These are phyloP conservation scores for Nannochloris sp. DNA, from an alignment of 139 green algal species.

Conservation along the genomic window DNA sequence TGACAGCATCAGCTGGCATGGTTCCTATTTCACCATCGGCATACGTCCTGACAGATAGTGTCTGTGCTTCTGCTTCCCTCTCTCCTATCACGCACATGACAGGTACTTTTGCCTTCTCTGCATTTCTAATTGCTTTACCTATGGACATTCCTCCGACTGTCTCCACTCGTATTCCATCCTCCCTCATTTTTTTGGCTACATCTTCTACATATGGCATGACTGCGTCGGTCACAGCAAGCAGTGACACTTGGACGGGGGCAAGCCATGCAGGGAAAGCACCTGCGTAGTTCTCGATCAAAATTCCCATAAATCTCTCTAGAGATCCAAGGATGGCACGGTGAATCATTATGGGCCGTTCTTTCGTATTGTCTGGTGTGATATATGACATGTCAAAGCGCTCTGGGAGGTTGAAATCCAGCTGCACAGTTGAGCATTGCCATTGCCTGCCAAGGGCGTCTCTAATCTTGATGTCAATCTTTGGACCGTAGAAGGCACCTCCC, in stretches of 20 bases:
- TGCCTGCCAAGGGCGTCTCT: constrained; percentile 82
- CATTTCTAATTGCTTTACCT: constrained; percentile 61
- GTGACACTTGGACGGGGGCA: constrained; percentile 71
- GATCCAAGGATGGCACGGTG: constrained; percentile 92
- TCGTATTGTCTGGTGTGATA: constrained; percentile 48
- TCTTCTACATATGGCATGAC: constrained; percentile 51
- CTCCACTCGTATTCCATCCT: constrained; percentile 51
- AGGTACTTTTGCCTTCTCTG: constrained; percentile 74
- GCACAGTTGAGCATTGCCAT: constrained; percentile 98
- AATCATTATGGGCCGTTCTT: constrained; percentile 95
- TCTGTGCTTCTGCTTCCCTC: constrained; percentile 52
- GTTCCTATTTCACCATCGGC: constrained; percentile 48
- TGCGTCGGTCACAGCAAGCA: constrained; percentile 74
- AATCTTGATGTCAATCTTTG: constrained; percentile 98
- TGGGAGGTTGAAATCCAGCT: constrained; percentile 97
- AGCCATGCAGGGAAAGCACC: constrained; percentile 88
- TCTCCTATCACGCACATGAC: constrained; percentile 74
- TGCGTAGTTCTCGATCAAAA: constrained; percentile 96
- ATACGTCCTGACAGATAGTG: constrained; percentile 62
- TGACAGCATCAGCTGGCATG: constrained; percentile 23
- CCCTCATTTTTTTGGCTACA: constrained; percentile 50
- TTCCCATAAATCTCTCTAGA: constrained; percentile 92
- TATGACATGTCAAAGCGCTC: constrained; percentile 89
- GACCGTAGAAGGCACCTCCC: constrained; percentile 96
- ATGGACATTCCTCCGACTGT: constrained; percentile 40